A percentile compares a stretch with the other conserved stretches of the same genome.
Evolutionary conservation across 352 stramenopile genomes (phyloP).

Genomic region (Halophytophthora batemanensis): DNA sequence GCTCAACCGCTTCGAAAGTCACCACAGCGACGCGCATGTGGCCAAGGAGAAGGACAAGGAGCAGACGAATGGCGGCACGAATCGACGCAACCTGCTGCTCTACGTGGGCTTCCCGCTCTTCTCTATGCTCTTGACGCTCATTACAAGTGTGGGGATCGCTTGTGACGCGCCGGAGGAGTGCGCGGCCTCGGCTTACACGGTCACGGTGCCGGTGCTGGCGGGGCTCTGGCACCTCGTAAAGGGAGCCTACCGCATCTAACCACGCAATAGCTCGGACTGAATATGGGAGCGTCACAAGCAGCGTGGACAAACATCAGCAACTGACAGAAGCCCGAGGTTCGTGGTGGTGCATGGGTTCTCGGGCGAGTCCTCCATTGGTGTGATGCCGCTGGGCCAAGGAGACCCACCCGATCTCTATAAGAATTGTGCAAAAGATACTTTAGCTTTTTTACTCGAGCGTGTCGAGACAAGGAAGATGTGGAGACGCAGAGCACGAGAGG

Average conservation of each 20-base stretch:
- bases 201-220: slow-evolving; percentile 25
- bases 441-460: too few relatives aligned
- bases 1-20: slow-evolving; percentile 37
- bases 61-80: slow-evolving; percentile 18
- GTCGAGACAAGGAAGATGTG: too few relatives aligned
- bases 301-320: too few relatives aligned
- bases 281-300: too few relatives aligned
- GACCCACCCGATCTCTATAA: too few relatives aligned
- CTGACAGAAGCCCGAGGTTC: neutral
- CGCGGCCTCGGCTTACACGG: slow-evolving; percentile 34
- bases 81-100: slow-evolving; percentile 36
- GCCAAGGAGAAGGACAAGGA: slow-evolving; percentile 19
- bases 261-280: too few relatives aligned
- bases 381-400: too few relatives aligned
- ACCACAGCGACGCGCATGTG: slow-evolving; percentile 12
- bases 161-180: slow-evolving; percentile 71
- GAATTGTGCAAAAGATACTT: too few relatives aligned
- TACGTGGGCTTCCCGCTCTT: slow-evolving; percentile 62
- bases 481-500: too few relatives aligned
- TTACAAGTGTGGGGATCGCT: slow-evolving; percentile 65
- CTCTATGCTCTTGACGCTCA: slow-evolving; percentile 55
- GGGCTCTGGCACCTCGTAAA: slow-evolving; percentile 30
- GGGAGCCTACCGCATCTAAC: slow-evolving; percentile 58
- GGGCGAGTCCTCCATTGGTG: too few relatives aligned
- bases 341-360: too few relatives aligned